These are phyloP conservation scores for Leishmania turanica DNA, from an alignment of 208 protist genomes.

Conservation along the genomic window DNA sequence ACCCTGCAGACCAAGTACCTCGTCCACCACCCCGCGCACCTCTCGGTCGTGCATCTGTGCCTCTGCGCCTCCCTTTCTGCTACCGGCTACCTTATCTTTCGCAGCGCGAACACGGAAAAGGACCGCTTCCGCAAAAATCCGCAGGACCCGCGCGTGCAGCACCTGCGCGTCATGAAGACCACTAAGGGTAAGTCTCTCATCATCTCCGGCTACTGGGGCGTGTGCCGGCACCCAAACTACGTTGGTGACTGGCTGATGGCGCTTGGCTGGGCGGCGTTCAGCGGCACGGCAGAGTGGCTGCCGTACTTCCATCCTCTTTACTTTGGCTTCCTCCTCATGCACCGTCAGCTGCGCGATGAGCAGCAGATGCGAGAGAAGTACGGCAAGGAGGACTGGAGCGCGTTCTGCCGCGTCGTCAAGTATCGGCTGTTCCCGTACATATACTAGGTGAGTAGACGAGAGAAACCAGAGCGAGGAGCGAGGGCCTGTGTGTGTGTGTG, in stretches of 20 bases:
- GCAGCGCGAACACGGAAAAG: slow-evolving; percentile 87
- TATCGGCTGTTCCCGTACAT: slow-evolving; percentile 92
- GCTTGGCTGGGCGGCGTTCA: slow-evolving; percentile 66
- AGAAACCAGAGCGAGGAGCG: neutral
- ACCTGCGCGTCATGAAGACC: slow-evolving; percentile 87
- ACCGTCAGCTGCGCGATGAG: slow-evolving; percentile 95
- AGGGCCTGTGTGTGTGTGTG: neutral
- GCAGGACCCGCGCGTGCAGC: slow-evolving; percentile 50
- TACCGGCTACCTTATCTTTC: slow-evolving; percentile 84
- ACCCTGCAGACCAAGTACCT: slow-evolving; percentile 94
- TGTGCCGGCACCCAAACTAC: slow-evolving; percentile 97
- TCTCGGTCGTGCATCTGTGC: slow-evolving; percentile 45
- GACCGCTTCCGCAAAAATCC: slow-evolving; percentile 84
- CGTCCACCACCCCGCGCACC: slow-evolving; percentile 55
- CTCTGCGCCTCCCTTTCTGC: slow-evolving; percentile 48
- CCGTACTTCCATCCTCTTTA: slow-evolving; percentile 96
- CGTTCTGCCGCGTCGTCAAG: slow-evolving; percentile 90
- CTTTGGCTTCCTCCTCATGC: slow-evolving; percentile 93
- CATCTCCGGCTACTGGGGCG: slow-evolving; percentile 96
- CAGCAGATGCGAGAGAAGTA: slow-evolving; percentile 93
- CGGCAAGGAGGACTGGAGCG: slow-evolving; percentile 88
- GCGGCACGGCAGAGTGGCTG: slow-evolving; percentile 61
- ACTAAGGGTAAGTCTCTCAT: slow-evolving; percentile 86
- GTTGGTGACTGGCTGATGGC: slow-evolving; percentile 94
- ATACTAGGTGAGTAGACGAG: slow-evolving; percentile 40